Percentiles rank a stretch among this genome's conserved stretches.
phyloP scores from a whole-genome alignment of 2,329 filamentous ascomycete genomes.

The Alternaria panax region DNA sequence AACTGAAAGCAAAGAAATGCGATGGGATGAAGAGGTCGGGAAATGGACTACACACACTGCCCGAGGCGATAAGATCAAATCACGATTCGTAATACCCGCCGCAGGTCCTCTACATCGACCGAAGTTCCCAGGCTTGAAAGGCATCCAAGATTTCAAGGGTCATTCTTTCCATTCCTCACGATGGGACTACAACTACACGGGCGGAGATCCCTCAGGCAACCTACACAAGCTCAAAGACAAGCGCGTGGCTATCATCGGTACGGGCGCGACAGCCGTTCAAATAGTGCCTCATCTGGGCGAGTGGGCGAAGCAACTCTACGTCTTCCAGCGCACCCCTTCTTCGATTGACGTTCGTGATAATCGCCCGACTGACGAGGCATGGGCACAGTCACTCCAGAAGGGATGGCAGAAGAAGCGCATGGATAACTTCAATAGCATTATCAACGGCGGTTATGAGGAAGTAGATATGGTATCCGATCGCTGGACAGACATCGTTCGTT shows the following conservation, averaged over 20 bases:
- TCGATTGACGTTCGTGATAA: conserved; percentile 50
- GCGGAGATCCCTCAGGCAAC: conserved; percentile 27
- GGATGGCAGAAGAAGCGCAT: conserved; percentile 59
- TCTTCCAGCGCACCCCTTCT: conserved; percentile 65
- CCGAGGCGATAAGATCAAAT: conserved; percentile 38
- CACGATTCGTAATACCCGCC: conserved; percentile 52
- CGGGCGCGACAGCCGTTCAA: conserved; percentile 45
- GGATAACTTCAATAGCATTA: conserved; percentile 54
- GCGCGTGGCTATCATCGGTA: conserved; percentile 46
- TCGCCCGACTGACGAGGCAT: conserved; percentile 22
- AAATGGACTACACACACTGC: conserved; percentile 36
- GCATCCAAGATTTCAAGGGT: conserved; percentile 32
- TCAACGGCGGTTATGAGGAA: conserved; percentile 43
- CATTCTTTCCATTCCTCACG: conserved; percentile 42
- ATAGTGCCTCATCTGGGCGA: conserved; percentile 52
- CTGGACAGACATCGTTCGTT: conserved; percentile 53
- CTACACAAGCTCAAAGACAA: conserved; percentile 49
- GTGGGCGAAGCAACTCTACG: conserved; percentile 60
- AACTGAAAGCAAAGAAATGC: conserved; percentile 51
- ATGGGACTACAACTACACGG: conserved; percentile 38
- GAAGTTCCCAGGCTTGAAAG: conserved; percentile 41
- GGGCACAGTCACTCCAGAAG: conserved; percentile 18
- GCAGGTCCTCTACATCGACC: conserved; percentile 55
- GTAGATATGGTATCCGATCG: conserved; percentile 59
- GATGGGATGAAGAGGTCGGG: conserved; percentile 58